A percentile compares a stretch with the other conserved stretches of the same genome.
Evolutionary conservation across 495 filamentous ascomycete species (phyloP).

Genomic region (Hyaloscypha hepaticicola): DNA sequence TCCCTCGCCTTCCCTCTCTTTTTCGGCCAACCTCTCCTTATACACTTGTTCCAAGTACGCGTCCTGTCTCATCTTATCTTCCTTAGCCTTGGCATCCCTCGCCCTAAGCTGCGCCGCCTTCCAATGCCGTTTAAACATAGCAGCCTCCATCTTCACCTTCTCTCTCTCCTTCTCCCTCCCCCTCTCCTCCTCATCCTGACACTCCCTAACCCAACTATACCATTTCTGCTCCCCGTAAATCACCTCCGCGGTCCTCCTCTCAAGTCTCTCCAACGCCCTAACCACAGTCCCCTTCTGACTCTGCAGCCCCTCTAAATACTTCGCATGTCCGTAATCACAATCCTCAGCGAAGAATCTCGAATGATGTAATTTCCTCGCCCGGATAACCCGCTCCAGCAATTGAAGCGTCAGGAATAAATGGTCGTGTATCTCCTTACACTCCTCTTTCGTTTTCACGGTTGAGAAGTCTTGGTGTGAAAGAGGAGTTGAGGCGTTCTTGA

Average conservation of each 20-base stretch:
- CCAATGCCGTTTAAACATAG: constrained; percentile 48
- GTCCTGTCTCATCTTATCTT: constrained; percentile 45
- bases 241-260: constrained; percentile 45
- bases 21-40: constrained; percentile 40
- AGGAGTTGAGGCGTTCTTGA: constrained; percentile 34
- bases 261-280: constrained; percentile 46
- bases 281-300: constrained; percentile 40
- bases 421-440: constrained; percentile 42
- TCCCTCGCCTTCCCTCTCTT: constrained; percentile 20
- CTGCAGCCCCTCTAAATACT: constrained; percentile 46
- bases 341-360: constrained; percentile 50
- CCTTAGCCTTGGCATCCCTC: constrained; percentile 37
- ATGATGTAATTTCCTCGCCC: constrained; percentile 52
- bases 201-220: constrained; percentile 47
- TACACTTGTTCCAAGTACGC: constrained; percentile 47
- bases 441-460: constrained; percentile 36
- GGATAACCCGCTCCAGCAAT: constrained; percentile 49
- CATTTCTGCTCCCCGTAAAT: constrained; percentile 49
- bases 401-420: constrained; percentile 44
- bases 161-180: constrained; percentile 51
- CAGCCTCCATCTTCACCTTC: constrained; percentile 50
- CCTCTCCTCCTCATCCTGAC: constrained; percentile 46
- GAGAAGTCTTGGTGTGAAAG: constrained; percentile 45
- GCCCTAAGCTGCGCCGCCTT: constrained; percentile 41
- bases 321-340: constrained; percentile 45